A percentile compares a stretch with the other conserved stretches of the same genome.
These are phyloP conservation scores for Sarocladium brachiariae DNA, from an alignment of 2,329 filamentous ascomycete genomes.

Conservation along the genomic window DNA sequence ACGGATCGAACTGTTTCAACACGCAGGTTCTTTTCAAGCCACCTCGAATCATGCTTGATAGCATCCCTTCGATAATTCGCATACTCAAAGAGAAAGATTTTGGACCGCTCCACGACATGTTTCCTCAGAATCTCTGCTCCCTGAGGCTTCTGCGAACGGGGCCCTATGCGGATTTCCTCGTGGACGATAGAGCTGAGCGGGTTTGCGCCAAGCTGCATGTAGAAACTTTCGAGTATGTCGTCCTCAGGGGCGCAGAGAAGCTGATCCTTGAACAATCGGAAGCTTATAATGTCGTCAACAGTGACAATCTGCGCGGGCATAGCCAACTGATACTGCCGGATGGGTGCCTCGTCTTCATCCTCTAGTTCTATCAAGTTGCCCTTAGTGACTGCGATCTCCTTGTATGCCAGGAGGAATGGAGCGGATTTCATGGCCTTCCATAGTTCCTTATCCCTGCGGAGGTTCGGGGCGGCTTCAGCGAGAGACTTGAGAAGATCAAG, in stretches of 20 bases:
- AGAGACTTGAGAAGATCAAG: conserved; percentile 73
- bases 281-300: conserved; percentile 83
- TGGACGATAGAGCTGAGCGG: conserved; percentile 71
- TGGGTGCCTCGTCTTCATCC: conserved; percentile 57
- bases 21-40: conserved; percentile 78
- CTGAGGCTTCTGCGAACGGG: conserved; percentile 58
- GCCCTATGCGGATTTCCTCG: conserved; percentile 68
- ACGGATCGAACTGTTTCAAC: conserved; percentile 76
- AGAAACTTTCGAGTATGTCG: conserved; percentile 78
- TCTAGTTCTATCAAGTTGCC: conserved; percentile 43
- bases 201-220: conserved; percentile 70
- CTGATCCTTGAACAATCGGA: conserved; percentile 77
- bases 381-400: conserved; percentile 53
- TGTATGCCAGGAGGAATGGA: conserved; percentile 76
- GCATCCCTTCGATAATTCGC: conserved; percentile 62
- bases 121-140: conserved; percentile 65
- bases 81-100: conserved; percentile 80
- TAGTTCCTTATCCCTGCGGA: conserved; percentile 74
- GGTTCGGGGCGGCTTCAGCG: conserved; percentile 59
- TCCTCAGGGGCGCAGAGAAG: conserved; percentile 87
- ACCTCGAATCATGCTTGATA: conserved; percentile 82
- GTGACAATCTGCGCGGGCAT: conserved; percentile 67
- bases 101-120: conserved; percentile 78
- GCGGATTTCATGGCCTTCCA: conserved; percentile 69
- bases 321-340: conserved; percentile 74